Percentiles rank a stretch among this genome's conserved stretches.
These are phyloP conservation scores for Globisporangium camurandrum DNA, from an alignment of 352 stramenopile genomes.

Conservation along the genomic window DNA sequence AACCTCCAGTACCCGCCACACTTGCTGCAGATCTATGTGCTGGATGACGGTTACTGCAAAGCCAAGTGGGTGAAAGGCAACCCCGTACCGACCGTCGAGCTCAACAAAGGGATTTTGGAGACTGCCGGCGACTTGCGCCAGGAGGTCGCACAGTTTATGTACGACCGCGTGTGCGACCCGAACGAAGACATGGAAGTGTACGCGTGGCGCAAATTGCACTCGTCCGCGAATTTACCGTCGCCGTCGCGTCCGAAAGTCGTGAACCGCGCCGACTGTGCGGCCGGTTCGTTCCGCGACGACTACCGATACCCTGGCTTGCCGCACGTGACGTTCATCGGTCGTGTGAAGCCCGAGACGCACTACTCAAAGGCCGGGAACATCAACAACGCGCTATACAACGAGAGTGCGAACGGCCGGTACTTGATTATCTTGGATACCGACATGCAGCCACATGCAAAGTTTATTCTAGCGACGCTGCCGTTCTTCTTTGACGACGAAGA, in stretches of 20 bases:
- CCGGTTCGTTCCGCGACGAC: constrained; percentile 82
- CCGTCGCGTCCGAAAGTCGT: constrained; percentile 79
- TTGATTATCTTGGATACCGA: constrained; percentile 90
- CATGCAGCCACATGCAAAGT: constrained; percentile 89
- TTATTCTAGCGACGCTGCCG: constrained; percentile 74
- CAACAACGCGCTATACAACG: constrained; percentile 88
- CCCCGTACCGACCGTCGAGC: constrained; percentile 41
- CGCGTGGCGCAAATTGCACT: constrained; percentile 82
- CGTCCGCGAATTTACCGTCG: constrained; percentile 69
- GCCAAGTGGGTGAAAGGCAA: constrained; percentile 80
- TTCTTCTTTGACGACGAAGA: constrained; percentile 87
- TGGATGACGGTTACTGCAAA: constrained; percentile 81
- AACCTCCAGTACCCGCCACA: constrained; percentile 85
- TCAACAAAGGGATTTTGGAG: no score
- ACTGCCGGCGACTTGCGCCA: constrained; percentile 74
- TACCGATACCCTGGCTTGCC: constrained; percentile 85
- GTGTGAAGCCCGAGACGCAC: constrained; percentile 85
- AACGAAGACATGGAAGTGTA: constrained; percentile 76
- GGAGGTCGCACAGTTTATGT: constrained; percentile 78
- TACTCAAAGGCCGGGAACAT: constrained; percentile 91
- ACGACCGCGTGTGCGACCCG: constrained; percentile 69
- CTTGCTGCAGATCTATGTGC: constrained; percentile 77
- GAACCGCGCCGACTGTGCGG: constrained; percentile 77
- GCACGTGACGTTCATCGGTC: constrained; percentile 81
- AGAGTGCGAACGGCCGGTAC: constrained; percentile 85